Percentiles rank a stretch among this genome's conserved stretches.
These are phyloP conservation scores for Nicotiana tomentosiformis DNA, from an alignment of 257 asterid species.

Conservation along the genomic window DNA sequence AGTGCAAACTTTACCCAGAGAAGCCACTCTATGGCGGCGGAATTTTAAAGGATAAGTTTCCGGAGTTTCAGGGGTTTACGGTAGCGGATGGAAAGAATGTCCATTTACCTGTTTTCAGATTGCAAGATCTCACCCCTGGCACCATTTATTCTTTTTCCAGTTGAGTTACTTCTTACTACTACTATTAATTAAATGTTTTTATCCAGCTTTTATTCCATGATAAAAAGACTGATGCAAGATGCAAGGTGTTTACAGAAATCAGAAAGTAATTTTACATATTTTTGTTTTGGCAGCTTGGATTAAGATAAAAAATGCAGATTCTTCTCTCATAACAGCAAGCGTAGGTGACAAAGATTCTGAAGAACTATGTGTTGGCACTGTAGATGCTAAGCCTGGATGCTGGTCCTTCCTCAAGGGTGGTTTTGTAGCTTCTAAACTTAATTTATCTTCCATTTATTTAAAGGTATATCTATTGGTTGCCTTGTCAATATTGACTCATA, in stretches of 20 bases:
- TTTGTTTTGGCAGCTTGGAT: constrained; percentile 51
- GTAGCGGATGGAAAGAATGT: constrained; percentile 15
- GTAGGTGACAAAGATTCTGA: constrained; percentile 29
- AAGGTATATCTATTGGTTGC: constrained; percentile 32
- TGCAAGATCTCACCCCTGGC: constrained; percentile 34
- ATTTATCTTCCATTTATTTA: constrained; percentile 32
- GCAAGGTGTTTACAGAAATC: no score
- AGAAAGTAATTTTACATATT: background rate
- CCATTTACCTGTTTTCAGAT: constrained; percentile 22
- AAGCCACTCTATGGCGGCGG: constrained; percentile 72
- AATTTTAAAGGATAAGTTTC: constrained; percentile 31
- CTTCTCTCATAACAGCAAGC: constrained; percentile 38
- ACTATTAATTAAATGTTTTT: background rate
- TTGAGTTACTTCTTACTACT: constrained; percentile 15
- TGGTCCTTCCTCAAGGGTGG: constrained; percentile 88
- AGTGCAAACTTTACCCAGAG: constrained; percentile 60
- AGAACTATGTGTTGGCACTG: constrained; percentile 52
- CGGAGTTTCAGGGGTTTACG: constrained; percentile 1
- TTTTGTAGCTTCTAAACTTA: constrained; percentile 39
- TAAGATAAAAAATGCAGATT: constrained; percentile 32
- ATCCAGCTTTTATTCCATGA: background rate
- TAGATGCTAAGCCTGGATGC: constrained; percentile 53
- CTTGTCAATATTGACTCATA: background rate
- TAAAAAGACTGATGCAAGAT: no score
- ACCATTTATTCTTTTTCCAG: constrained; percentile 61